phyloP scores from a whole-genome alignment of 176 grass and related monocot species.

The Echinochloa phyllopogon region DNA sequence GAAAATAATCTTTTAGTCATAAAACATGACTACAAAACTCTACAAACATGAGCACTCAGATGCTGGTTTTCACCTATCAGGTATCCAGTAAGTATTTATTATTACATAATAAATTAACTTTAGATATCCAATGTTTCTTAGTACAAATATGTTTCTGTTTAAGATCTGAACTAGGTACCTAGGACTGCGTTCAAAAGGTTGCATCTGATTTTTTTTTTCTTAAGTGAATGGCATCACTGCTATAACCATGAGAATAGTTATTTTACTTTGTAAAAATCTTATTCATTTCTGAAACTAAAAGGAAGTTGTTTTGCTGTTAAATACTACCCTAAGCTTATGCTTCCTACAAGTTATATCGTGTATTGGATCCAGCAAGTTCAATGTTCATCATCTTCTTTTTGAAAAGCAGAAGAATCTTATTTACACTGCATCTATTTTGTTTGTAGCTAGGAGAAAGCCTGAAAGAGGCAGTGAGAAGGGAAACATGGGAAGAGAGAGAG shows the following conservation, averaged over 20 bases:
- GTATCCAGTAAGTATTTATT: background rate
- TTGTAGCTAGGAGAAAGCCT: slow-evolving; percentile 85
- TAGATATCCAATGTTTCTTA: background rate
- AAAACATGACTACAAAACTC: background rate
- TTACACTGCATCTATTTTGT: slow-evolving; percentile 31
- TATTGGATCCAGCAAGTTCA: slow-evolving; percentile 11
- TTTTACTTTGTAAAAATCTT: background rate
- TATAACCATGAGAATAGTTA: background rate
- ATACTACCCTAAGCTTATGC: background rate
- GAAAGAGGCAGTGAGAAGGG: slow-evolving; percentile 97
- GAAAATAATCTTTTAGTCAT: background rate
- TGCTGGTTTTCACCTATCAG: background rate
- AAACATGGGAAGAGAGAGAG: slow-evolving; percentile 48
- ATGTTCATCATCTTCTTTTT: slow-evolving; percentile 10
- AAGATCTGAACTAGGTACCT: background rate
- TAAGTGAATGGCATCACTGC: background rate
- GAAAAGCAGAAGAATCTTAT: slow-evolving; percentile 16
- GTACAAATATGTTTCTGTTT: background rate
- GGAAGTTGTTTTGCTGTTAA: background rate
- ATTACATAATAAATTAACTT: background rate
- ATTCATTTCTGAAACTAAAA: background rate
- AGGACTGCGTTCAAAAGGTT: background rate
- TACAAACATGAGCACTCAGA: background rate
- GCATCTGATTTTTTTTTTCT: background rate
- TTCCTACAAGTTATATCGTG: background rate